Evolutionary conservation across 73 alveolate species (phyloP).

Genomic region (Paramecium bursaria): DNA sequence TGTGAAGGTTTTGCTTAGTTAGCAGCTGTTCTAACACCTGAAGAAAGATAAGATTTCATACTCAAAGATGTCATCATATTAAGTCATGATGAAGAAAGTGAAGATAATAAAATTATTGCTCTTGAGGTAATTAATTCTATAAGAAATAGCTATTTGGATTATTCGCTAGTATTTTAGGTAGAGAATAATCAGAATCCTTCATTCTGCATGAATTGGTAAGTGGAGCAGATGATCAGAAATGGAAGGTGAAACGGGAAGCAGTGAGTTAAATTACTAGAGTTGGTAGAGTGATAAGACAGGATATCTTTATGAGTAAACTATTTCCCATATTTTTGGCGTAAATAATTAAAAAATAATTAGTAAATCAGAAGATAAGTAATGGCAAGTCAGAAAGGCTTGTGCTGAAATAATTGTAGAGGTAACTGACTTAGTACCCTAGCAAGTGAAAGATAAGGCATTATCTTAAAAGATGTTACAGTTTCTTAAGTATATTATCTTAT

Average conservation of each 20-base stretch:
- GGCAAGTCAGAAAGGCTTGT: slow-evolving; percentile 91
- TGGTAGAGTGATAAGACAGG: slow-evolving; percentile 25
- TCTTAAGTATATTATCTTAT: slow-evolving; percentile 71
- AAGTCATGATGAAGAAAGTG: slow-evolving; percentile 30
- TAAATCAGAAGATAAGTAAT: slow-evolving; percentile 76
- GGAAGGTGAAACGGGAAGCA: slow-evolving; percentile 36
- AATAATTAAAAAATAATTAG: slow-evolving; percentile 30
- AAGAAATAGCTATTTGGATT: too few species aligned
- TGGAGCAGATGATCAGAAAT: slow-evolving; percentile 40
- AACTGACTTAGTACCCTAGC: slow-evolving; percentile 72
- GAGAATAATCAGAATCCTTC: too few species aligned
- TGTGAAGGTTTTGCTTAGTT: neutral
- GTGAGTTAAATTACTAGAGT: neutral
- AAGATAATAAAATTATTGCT: slow-evolving; percentile 40
- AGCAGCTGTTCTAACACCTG: neutral
- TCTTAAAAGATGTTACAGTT: slow-evolving; percentile 79
- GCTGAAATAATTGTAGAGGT: slow-evolving; percentile 83
- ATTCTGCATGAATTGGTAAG: too few species aligned
- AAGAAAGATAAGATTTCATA: slow-evolving; percentile 14
- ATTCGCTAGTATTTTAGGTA: too few species aligned
- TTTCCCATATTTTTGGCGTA: slow-evolving; percentile 15
- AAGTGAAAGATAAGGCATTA: slow-evolving; percentile 64
- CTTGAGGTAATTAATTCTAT: too few species aligned
- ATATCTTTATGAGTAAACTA: neutral
- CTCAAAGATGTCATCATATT: neutral